Base-by-base conservation (phyloP, 345 rosid species). In the Mercurialis annua region DNA sequence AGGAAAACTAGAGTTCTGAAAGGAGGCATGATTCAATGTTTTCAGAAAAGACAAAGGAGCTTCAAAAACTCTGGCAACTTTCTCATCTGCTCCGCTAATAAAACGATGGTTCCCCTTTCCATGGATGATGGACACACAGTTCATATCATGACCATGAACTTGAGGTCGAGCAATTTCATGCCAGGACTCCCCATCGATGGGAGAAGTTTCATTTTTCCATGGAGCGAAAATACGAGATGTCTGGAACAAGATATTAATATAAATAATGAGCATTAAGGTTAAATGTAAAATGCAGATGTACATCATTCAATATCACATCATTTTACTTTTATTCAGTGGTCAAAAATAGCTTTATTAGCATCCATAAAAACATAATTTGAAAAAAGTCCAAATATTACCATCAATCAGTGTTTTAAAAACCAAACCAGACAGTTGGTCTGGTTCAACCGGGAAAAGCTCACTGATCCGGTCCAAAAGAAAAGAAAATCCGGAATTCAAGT, bases 41-140 rank as follows among this genome's bases (percentile, higher is more conserved):
- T 85, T 89, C 75, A 89, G 70, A 69, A 94, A 94, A 5, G 92
- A 91, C 54, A 94, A 66, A 67, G 96, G 85, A 57, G 99, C 96
- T 83, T 91, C 98, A 72, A 94, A 94, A 54, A 91, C 96, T 80
- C 97, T 78, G 40, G 85, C 84, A 75, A 94, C 99, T 84, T 91
- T 94, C 85, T 94, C 96, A 65, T 91, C 99, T 54, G 99, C 96
- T 67, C 99, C 99, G 75, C 98, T 74, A n/a, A 94, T 85, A 82
- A 87, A 93, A 62, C 88, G 88, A 79, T 87, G 89, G 81, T 89
- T 91, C 42, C 95, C 95, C 76, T 84, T 83, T 65, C 91, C 99
- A 77, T 72, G 90, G 58, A 94, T 83, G 70, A 89, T 81, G 72
- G 85, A 76, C 63, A 81, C 90, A 77, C 92, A 90, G 53, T 89